Evolutionary conservation across 768 basidiomycete species (phyloP).

Genomic region (Pisolithus sp.): DNA sequence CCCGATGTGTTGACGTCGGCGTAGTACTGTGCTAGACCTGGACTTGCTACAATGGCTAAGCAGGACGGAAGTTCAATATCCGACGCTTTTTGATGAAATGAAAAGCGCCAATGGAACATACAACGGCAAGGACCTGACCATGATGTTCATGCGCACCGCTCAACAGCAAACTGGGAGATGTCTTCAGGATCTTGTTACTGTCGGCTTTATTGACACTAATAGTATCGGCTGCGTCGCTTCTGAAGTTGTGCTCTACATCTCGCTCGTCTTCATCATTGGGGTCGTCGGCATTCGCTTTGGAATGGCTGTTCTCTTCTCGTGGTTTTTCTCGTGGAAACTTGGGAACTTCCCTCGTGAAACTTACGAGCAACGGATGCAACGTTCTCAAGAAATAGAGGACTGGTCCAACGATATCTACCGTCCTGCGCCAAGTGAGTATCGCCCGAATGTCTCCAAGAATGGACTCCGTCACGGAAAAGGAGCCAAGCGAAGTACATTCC

Average conservation of each 20-base stretch:
- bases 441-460: constrained; percentile 80
- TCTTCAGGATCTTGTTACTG: constrained; percentile 76
- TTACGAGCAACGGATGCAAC: constrained; percentile 85
- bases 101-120: constrained; percentile 63
- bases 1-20: constrained; percentile 5
- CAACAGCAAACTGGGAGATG: constrained; percentile 69
- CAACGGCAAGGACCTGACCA: constrained; percentile 82
- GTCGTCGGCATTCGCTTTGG: constrained; percentile 91
- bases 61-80: constrained; percentile 73
- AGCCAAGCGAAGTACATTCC: constrained; percentile 49
- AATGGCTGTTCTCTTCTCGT: constrained; percentile 96
- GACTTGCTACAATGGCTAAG: constrained; percentile 81
- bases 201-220: constrained; percentile 92
- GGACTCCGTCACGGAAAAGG: constrained; percentile 47
- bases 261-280: constrained; percentile 94
- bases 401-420: constrained; percentile 97
- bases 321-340: constrained; percentile 96
- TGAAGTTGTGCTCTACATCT: constrained; percentile 88
- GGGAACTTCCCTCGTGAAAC: constrained; percentile 93
- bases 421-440: constrained; percentile 83
- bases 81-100: constrained; percentile 74
- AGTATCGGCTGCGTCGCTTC: constrained; percentile 96
- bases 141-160: constrained; percentile 68
- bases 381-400: constrained; percentile 86
- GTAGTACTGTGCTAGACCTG: constrained; percentile 84